Percentiles rank a stretch among this genome's conserved stretches.
Evolutionary conservation across 148 eudicot genomes (phyloP).

Genomic region (Silene uniflora): DNA sequence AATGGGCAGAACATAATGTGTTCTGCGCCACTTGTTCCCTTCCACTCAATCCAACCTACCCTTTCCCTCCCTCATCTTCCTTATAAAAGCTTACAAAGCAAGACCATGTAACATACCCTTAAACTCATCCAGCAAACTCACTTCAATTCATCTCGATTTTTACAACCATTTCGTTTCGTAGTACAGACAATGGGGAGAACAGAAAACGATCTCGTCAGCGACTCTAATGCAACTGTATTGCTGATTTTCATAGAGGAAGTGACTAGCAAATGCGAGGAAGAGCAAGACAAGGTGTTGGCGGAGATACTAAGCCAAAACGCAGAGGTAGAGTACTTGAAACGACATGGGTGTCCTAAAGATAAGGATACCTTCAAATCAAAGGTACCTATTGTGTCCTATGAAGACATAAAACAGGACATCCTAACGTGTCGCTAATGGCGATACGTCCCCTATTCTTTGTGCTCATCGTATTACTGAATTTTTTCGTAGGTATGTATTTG

Average conservation of each 20-base stretch:
- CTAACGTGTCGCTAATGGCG: slow-evolving; percentile 52
- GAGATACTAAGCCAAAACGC: slow-evolving; percentile 48
- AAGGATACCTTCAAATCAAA: slow-evolving; percentile 22
- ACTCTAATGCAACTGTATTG: slow-evolving; percentile 24
- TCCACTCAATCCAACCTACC: too few species aligned
- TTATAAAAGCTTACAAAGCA: too few species aligned
- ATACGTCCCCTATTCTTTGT: slow-evolving; percentile 46
- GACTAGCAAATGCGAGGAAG: slow-evolving; percentile 39
- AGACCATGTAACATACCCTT: too few species aligned
- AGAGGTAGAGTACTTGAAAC: slow-evolving; percentile 38
- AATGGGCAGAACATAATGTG: too few species aligned
- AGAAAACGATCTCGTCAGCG: neutral
- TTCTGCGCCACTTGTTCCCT: too few species aligned
- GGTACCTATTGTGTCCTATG: slow-evolving; percentile 38
- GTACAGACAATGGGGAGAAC: neutral
- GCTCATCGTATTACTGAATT: slow-evolving; percentile 50
- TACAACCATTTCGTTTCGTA: neutral
- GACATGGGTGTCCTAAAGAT: slow-evolving; percentile 29
- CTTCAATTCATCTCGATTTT: neutral
- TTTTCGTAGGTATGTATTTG: slow-evolving; percentile 46
- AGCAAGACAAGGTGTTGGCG: slow-evolving; percentile 44
- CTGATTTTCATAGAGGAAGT: slow-evolving; percentile 44
- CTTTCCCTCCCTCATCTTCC: too few species aligned
- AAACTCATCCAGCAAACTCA: too few species aligned
- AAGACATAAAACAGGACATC: slow-evolving; percentile 43